Evolutionary conservation across 2,329 filamentous ascomycete genomes (phyloP).

Genomic region (Aureobasidium musti): DNA sequence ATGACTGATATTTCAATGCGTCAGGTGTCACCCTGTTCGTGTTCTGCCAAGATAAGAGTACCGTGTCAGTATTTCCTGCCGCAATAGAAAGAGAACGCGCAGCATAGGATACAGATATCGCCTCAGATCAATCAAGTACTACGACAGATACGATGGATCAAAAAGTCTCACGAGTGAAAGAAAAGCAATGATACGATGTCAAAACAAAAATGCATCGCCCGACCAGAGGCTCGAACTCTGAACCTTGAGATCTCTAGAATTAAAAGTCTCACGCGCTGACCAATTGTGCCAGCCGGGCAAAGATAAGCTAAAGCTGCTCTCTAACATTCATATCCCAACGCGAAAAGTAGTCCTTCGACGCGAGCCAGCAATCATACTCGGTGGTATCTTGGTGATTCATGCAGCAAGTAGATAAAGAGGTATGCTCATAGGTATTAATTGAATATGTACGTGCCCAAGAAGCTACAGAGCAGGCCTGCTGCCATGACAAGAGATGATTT

Average conservation of each 20-base stretch:
- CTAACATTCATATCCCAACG: too few species aligned
- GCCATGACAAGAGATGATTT: not conserved
- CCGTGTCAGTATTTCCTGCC: too few species aligned
- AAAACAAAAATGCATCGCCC: constrained; percentile 11
- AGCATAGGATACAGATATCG: too few species aligned
- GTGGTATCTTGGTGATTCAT: too few species aligned
- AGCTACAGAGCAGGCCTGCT: constrained; percentile 13
- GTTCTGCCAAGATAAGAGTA: not conserved
- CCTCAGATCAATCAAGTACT: too few species aligned
- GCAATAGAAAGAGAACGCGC: not conserved
- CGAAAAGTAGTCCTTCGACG: too few species aligned
- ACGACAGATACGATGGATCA: too few species aligned
- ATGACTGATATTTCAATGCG: not conserved
- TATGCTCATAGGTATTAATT: not conserved
- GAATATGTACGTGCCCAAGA: constrained; percentile 10
- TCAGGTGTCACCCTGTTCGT: not conserved
- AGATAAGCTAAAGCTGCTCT: constrained; percentile 10
- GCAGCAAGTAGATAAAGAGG: too few species aligned
- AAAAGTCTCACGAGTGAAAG: too few species aligned
- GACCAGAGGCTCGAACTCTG: constrained; percentile 29
- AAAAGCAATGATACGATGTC: too few species aligned
- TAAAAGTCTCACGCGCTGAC: constrained; percentile 30
- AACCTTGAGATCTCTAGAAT: constrained; percentile 26
- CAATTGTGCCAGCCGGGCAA: constrained; percentile 30
- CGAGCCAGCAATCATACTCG: too few species aligned